Evolutionary conservation across 352 stramenopile genomes (phyloP).

Genomic region (Globisporangium alternatum): DNA sequence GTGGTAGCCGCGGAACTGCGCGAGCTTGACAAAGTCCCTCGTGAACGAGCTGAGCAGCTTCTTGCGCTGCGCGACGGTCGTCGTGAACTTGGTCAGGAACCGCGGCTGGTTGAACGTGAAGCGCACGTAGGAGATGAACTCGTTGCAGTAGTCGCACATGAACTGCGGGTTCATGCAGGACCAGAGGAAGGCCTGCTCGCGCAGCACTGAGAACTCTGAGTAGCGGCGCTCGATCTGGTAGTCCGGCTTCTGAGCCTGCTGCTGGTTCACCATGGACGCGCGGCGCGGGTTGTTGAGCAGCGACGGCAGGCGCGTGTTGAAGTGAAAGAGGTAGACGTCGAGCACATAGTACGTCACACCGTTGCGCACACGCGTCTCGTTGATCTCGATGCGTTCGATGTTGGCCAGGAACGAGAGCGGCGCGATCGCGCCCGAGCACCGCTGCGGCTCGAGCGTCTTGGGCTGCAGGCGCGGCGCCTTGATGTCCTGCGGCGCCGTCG

Average conservation of each 20-base stretch:
- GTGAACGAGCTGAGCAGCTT: constrained; percentile 46
- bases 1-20: constrained; percentile 40
- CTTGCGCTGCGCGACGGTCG: constrained; percentile 39
- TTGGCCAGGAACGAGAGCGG: constrained; percentile 10
- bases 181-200: constrained; percentile 1
- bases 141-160: constrained; percentile 10
- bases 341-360: constrained; percentile 18
- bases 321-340: constrained; percentile 13
- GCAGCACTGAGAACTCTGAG: constrained; percentile 9
- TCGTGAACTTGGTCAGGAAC: constrained; percentile 35
- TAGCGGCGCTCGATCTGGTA: constrained; percentile 12
- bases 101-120: constrained; percentile 50
- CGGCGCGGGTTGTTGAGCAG: constrained; percentile 1
- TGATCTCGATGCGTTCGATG: constrained; percentile 18
- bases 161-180: constrained; percentile 2
- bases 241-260: constrained; percentile 1
- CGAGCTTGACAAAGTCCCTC: constrained; percentile 44
- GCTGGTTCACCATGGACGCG: background rate
- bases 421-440: background rate
- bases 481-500: background rate
- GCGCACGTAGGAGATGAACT: constrained; percentile 12
- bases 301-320: constrained; percentile 11
- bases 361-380: constrained; percentile 10
- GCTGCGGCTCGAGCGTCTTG: constrained; percentile 4
- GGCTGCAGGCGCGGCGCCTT: constrained; percentile 11